A percentile compares a stretch with the other conserved stretches of the same genome.
Evolutionary conservation across 805 yeast species (phyloP).

Genomic region (Candida awuae): DNA sequence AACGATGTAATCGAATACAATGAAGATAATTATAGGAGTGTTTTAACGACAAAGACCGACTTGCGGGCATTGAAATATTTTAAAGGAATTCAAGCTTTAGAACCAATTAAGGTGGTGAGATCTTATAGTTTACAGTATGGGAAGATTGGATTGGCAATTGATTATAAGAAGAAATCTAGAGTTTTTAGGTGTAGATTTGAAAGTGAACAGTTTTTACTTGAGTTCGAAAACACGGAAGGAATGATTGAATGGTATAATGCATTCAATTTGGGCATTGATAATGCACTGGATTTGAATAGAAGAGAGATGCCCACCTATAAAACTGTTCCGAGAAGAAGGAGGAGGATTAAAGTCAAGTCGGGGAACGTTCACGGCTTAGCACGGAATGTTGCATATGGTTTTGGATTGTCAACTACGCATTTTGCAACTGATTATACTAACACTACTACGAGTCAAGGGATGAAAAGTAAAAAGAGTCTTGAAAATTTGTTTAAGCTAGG

Average conservation of each 20-base stretch:
- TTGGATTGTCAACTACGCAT: constrained; percentile 3
- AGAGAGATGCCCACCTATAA: constrained; percentile 70
- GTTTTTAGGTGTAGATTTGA: constrained; percentile 74
- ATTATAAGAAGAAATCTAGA: constrained; percentile 62
- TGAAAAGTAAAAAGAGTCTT: not conserved
- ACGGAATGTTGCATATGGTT: constrained; percentile 1
- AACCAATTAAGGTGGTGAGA: constrained; percentile 36
- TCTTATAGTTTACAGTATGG: constrained; percentile 81
- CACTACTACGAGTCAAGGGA: not conserved
- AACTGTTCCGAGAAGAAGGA: constrained; percentile 71
- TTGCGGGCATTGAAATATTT: constrained; percentile 18
- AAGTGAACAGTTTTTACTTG: constrained; percentile 69
- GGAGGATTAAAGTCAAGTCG: constrained; percentile 24
- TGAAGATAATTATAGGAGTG: constrained; percentile 19
- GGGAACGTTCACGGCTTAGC: constrained; percentile 18
- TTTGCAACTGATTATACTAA: not conserved
- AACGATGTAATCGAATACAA: constrained; percentile 5
- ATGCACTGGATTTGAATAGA: constrained; percentile 65
- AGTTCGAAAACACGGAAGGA: constrained; percentile 52
- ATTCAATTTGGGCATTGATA: constrained; percentile 66
- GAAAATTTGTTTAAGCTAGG: no score
- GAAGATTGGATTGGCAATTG: constrained; percentile 75
- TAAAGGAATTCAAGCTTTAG: constrained; percentile 22
- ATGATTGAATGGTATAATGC: constrained; percentile 75
- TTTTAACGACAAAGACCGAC: constrained; percentile 24